A percentile compares a stretch with the other conserved stretches of the same genome.
Conservation (phyloP, 371 early-diverging fungal species). For the Dinochytrium kinnereticum region DNA sequence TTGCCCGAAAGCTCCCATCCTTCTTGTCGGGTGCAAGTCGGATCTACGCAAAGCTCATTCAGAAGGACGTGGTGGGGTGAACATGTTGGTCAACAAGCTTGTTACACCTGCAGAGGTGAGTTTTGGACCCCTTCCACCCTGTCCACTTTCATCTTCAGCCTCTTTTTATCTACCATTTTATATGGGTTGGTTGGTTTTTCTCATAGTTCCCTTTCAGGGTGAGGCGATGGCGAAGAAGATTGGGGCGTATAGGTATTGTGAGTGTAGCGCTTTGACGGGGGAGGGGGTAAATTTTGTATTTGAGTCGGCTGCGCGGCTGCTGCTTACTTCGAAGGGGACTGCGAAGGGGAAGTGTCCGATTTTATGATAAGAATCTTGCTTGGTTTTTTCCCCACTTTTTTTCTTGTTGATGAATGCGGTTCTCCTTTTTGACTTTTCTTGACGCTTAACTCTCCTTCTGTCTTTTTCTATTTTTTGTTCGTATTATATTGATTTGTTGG, state of each 20-base stretch:
- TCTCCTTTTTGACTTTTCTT: no score
- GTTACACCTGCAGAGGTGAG: constrained; percentile 9
- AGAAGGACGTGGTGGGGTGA: constrained; percentile 56
- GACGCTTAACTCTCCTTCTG: no score
- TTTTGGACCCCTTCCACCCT: no score
- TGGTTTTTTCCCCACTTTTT: no score
- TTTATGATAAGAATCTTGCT: no score
- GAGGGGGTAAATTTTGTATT: constrained; percentile 90
- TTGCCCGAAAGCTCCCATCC: constrained; percentile 83
- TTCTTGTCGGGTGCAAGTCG: constrained; percentile 89
- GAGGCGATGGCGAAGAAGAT: constrained; percentile 75
- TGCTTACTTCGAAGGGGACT: constrained; percentile 2
- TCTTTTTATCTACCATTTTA: neutral
- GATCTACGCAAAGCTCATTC: constrained; percentile 74
- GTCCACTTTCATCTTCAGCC: neutral
- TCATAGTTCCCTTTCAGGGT: constrained; percentile 54
- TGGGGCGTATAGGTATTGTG: constrained; percentile 84
- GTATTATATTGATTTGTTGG: no score
- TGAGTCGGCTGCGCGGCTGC: constrained; percentile 80
- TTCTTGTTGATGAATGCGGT: no score
- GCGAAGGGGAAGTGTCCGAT: neutral
- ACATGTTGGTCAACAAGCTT: constrained; percentile 64
- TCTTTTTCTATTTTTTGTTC: no score
- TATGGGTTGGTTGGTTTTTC: neutral
- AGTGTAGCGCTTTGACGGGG: constrained; percentile 89